A percentile compares a stretch with the other conserved stretches of the same genome.
Evolutionary conservation across 129 eudicot species (phyloP).

Genomic region (Arctium minus): DNA sequence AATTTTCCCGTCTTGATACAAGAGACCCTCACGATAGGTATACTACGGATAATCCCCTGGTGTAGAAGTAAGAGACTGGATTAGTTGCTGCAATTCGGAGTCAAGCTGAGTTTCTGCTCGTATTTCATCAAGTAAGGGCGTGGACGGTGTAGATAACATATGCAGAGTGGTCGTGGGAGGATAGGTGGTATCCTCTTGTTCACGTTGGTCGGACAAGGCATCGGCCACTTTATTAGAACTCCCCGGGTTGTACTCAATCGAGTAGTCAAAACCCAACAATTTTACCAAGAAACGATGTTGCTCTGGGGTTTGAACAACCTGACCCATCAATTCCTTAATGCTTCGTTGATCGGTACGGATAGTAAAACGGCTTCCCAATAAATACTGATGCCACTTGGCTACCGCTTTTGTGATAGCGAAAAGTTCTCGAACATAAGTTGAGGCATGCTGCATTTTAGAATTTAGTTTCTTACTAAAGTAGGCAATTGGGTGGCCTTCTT

Average conservation of each 20-base stretch:
- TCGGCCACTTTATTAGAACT: background rate
- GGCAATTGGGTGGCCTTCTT: background rate
- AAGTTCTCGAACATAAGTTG: background rate
- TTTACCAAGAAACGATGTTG: background rate
- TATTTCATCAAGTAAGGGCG: background rate
- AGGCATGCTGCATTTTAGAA: too few relatives aligned
- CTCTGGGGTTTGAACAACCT: background rate
- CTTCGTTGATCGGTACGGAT: background rate
- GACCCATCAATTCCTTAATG: background rate
- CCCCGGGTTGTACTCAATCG: background rate
- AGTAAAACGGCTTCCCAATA: background rate
- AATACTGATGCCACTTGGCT: background rate
- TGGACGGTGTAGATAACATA: background rate
- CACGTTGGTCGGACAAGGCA: background rate
- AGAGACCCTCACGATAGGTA: background rate
- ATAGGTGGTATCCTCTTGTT: too few relatives aligned
- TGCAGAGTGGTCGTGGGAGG: background rate
- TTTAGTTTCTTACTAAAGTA: background rate
- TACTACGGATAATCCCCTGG: too few relatives aligned
- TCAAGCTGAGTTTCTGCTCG: background rate
- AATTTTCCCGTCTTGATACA: background rate
- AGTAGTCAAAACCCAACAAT: background rate
- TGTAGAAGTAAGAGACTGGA: too few relatives aligned
- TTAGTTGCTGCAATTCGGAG: background rate
- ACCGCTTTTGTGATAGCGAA: background rate